Evolutionary conservation across 257 asterid genomes (phyloP).

Genomic region (Scutellaria minor): DNA sequence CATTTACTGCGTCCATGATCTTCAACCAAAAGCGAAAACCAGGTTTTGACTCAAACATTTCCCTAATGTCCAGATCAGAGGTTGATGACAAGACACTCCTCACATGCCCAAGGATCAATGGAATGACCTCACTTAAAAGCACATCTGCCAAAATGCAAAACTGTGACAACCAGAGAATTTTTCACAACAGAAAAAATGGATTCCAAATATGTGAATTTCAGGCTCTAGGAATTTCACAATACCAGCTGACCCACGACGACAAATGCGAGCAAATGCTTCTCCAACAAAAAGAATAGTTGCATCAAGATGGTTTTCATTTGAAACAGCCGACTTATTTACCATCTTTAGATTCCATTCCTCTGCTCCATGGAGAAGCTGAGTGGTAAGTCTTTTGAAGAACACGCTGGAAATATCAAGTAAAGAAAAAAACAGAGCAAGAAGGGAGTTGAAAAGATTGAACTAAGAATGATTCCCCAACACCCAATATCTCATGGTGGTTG

Average conservation of each 20-base stretch:
- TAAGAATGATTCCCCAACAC: conserved; percentile 28
- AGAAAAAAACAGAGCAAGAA: conserved; percentile 38
- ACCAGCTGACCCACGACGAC: conserved; percentile 97
- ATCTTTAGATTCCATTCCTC: conserved; percentile 67
- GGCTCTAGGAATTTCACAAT: conserved; percentile 34
- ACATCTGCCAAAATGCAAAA: conserved; percentile 62
- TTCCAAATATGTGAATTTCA: conserved; percentile 26
- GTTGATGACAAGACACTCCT: conserved; percentile 51
- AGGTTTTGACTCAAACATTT: conserved; percentile 56
- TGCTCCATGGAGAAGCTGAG: conserved; percentile 74
- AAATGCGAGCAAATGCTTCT: conserved; percentile 74
- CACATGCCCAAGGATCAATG: conserved; percentile 58
- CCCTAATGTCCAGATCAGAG: conserved; percentile 43
- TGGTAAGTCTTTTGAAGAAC: conserved; percentile 69
- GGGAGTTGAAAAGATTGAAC: conserved; percentile 20
- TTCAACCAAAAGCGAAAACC: conserved; percentile 75
- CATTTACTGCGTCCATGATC: conserved; percentile 79
- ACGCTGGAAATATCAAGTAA: conserved; percentile 59
- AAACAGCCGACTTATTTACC: conserved; percentile 39
- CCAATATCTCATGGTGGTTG: conserved; percentile 25
- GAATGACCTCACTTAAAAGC: conserved; percentile 69
- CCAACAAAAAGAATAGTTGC: conserved; percentile 63
- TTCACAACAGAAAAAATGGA: conserved; percentile 30
- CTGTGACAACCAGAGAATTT: conserved; percentile 29
- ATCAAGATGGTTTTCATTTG: conserved; percentile 38